A percentile compares a stretch with the other conserved stretches of the same genome.
Conservation (phyloP, 2,329 filamentous ascomycete genomes). For the Rasamsonia emersonii region DNA sequence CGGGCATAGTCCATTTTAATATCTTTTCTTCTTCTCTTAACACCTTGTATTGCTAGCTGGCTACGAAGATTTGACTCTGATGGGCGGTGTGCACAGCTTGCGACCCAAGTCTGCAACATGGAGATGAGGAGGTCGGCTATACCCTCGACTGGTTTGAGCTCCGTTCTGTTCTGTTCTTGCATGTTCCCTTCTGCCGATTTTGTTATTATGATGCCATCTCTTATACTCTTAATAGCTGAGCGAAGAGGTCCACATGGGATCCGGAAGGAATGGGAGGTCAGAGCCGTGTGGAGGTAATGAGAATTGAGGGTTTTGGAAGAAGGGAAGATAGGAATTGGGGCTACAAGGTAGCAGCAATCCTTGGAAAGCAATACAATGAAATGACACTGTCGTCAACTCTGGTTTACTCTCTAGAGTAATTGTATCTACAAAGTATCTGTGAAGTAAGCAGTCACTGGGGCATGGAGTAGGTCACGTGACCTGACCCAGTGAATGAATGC, state of each 20-base stretch:
- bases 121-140: constrained; percentile 12
- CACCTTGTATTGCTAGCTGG: constrained; percentile 33
- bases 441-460: too few species aligned
- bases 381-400: neutral
- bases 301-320: constrained; percentile 8
- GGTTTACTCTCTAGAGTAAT: neutral
- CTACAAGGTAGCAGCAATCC: constrained; percentile 2
- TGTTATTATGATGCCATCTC: constrained; percentile 20
- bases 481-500: too few species aligned
- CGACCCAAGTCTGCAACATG: constrained; percentile 13
- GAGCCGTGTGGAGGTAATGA: constrained; percentile 7
- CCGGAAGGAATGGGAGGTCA: constrained; percentile 8
- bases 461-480: neutral
- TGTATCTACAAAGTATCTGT: too few species aligned
- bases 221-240: constrained; percentile 9
- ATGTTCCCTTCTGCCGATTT: constrained; percentile 12
- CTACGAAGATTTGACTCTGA: constrained; percentile 22
- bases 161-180: constrained; percentile 13
- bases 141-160: constrained; percentile 17
- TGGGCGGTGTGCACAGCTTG: constrained; percentile 9
- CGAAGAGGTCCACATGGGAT: constrained; percentile 12
- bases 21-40: constrained; percentile 19
- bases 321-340: constrained; percentile 3
- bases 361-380: constrained; percentile 7
- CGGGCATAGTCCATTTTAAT: constrained; percentile 14